Base-by-base conservation (phyloP, 495 filamentous ascomycete species). In the Podospora comata region DNA sequence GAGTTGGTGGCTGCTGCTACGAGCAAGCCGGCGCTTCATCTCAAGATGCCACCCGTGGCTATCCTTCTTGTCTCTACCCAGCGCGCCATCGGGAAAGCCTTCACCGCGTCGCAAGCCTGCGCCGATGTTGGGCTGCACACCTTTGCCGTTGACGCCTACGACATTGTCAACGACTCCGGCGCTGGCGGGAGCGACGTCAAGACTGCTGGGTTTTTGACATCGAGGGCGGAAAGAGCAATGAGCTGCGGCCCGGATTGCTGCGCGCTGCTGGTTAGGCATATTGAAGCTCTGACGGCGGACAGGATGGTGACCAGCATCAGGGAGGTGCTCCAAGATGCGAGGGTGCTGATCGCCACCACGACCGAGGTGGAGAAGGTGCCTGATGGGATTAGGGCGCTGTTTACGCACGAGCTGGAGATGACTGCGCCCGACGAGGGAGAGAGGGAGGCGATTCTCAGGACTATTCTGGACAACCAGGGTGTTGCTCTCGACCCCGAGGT, bases 371-470 rank as follows among this genome's bases (percentile, higher is more conserved):
- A 97, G 68, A 94, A 97, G 72, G 85, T 99, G 6, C 90, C 93
- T 0, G 94, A 97, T 68, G 92, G 90, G 4, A 88, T 97, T 20
- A 86, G 95, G 53, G 91, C 91, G 23, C 84, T 98, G 18, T 97
- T 99, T 78, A 97, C 92, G 0, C 96, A 99, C 67, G 95, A 99
- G 78, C 86, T 99, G 61, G 96, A 98, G 77, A 90, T 98, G 84
- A 86, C 82, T 65, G 96, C 95, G 0, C 95, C 95, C 0, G 94
- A 97, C 73, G 95, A 99, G 75, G 89, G 87, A 19, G 96, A 98
- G 75, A 84, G 95, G 75, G 92, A 97, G 80, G 93, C 91, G 15
- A 91, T 97, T 54, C 79, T 99, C 4, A 83, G 85, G 26, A 87
- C 88, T 69, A 90, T 96, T 32, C 83, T 97, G 44, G 85, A 90